phyloP scores from a whole-genome alignment of 1,284 basidiomycete genomes.

The Leccinum proximum region DNA sequence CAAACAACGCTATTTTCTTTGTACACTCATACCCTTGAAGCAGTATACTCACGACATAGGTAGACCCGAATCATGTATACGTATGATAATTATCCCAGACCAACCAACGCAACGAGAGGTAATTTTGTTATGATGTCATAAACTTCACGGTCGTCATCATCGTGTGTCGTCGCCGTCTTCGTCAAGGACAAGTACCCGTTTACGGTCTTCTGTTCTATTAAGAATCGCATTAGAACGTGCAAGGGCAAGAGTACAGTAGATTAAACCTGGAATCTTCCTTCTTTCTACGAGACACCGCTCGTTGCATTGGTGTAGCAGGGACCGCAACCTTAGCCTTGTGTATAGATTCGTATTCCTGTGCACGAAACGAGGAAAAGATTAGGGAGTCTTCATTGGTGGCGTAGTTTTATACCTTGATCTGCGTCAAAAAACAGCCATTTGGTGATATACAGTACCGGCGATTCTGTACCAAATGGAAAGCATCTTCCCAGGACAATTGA shows the following conservation, averaged over 20 bases:
- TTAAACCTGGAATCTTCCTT: conserved; percentile 51
- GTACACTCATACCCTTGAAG: conserved; percentile 17
- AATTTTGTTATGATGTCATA: conserved; percentile 16
- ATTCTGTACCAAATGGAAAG: conserved; percentile 84
- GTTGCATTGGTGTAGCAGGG: conserved; percentile 39
- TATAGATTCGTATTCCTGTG: conserved; percentile 87
- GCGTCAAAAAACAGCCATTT: conserved; percentile 82
- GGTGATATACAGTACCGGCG: conserved; percentile 89
- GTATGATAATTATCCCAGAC: conserved; percentile 23
- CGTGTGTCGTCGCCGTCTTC: conserved; percentile 19
- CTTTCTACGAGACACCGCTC: conserved; percentile 56
- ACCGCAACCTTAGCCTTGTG: conserved; percentile 74
- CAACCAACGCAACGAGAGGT: conserved; percentile 1
- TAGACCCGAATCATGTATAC: conserved; percentile 22
- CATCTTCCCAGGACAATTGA: conserved; percentile 80
- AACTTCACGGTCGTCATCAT: conserved; percentile 29
- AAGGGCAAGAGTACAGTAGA: conserved; percentile 1
- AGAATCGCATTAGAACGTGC: background rate
- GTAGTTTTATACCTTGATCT: conserved; percentile 67
- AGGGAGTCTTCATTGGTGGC: conserved; percentile 1
- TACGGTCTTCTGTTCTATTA: conserved; percentile 49
- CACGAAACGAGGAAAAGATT: conserved; percentile 4
- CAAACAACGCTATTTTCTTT: conserved; percentile 5
- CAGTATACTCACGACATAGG: conserved; percentile 17
- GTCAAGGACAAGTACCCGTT: conserved; percentile 40